Conservation (phyloP, 129 eudicot genomes). For the Mikania micrantha region DNA sequence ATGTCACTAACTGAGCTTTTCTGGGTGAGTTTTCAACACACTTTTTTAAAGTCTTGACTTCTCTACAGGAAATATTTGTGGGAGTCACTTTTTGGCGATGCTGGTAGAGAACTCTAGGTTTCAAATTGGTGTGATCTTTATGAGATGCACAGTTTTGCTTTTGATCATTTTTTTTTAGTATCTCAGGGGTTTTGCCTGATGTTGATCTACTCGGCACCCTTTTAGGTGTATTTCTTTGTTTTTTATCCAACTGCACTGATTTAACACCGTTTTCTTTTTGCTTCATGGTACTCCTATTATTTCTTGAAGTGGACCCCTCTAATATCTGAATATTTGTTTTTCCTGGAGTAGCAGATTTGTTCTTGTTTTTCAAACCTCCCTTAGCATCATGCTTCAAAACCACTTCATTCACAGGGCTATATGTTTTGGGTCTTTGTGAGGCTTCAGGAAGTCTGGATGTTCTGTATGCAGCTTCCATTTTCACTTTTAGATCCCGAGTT, state of each 20-base stretch:
- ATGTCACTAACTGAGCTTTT: slow-evolving; percentile 15
- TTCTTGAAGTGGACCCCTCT: slow-evolving; percentile 44
- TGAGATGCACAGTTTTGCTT: slow-evolving; percentile 62
- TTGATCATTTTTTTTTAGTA: slow-evolving; percentile 70
- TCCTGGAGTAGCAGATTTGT: slow-evolving; percentile 39
- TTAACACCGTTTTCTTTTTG: slow-evolving; percentile 45
- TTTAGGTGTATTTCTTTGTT: slow-evolving; percentile 36
- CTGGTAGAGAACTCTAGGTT: slow-evolving; percentile 39
- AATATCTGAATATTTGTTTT: slow-evolving; percentile 43
- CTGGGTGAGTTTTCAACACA: slow-evolving; percentile 39
- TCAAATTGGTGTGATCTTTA: slow-evolving; percentile 31
- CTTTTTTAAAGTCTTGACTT: slow-evolving; percentile 48
- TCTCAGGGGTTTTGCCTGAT: slow-evolving; percentile 35
- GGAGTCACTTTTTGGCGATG: slow-evolving; percentile 39
- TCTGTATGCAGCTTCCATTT: slow-evolving; percentile 62
- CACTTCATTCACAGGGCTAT: slow-evolving; percentile 29
- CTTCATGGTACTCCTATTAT: slow-evolving; percentile 30
- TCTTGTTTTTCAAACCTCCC: slow-evolving; percentile 25
- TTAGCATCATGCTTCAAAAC: slow-evolving; percentile 26
- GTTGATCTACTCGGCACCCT: slow-evolving; percentile 41
- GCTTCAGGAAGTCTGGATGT: slow-evolving; percentile 32
- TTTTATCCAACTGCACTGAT: slow-evolving; percentile 22
- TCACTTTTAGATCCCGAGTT: slow-evolving; percentile 65
- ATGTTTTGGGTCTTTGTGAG: slow-evolving; percentile 36
- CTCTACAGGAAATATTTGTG: slow-evolving; percentile 22